These are phyloP conservation scores for Penicillium soppii DNA, from an alignment of 495 filamentous ascomycete species.

Conservation along the genomic window DNA sequence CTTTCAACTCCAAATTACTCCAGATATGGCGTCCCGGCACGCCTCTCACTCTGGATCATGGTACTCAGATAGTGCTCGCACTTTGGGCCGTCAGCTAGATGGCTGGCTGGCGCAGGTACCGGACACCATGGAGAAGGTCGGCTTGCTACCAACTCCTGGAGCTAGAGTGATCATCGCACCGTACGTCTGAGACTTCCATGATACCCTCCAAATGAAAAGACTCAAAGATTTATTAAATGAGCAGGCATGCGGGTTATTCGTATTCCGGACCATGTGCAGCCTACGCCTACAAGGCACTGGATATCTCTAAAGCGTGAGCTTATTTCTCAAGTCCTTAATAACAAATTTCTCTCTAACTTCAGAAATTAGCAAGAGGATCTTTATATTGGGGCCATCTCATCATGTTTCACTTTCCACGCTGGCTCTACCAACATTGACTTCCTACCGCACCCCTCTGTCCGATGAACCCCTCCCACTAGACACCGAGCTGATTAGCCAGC, in stretches of 20 bases:
- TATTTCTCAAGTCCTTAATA: not conserved
- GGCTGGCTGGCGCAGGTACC: conserved; percentile 75
- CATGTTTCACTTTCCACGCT: conserved; percentile 76
- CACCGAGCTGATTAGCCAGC: conserved; percentile 57
- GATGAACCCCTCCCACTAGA: conserved; percentile 73
- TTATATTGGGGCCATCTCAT: conserved; percentile 93
- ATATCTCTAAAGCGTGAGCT: conserved; percentile 73
- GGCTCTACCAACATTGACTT: conserved; percentile 70
- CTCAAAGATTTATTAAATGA: conserved; percentile 11
- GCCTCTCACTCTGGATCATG: conserved; percentile 79
- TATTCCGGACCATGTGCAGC: conserved; percentile 94
- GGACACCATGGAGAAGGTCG: conserved; percentile 53
- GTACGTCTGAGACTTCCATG: conserved; percentile 55
- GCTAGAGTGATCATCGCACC: conserved; percentile 93
- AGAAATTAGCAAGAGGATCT: conserved; percentile 72
- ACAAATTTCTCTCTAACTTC: conserved; percentile 5
- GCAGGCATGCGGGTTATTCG: conserved; percentile 90
- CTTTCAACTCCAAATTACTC: not conserved
- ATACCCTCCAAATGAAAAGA: not conserved
- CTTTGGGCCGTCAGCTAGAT: conserved; percentile 72
- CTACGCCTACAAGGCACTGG: conserved; percentile 90
- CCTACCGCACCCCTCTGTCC: conserved; percentile 85
- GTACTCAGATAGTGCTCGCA: conserved; percentile 65
- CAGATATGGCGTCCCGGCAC: conserved; percentile 58
- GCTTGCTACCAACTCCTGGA: conserved; percentile 65